Evolutionary conservation across 2,329 filamentous ascomycete species (phyloP), one percentile per base, ranked within the genome.

Genomic region (Aspergillus transmontanensis): DNA sequence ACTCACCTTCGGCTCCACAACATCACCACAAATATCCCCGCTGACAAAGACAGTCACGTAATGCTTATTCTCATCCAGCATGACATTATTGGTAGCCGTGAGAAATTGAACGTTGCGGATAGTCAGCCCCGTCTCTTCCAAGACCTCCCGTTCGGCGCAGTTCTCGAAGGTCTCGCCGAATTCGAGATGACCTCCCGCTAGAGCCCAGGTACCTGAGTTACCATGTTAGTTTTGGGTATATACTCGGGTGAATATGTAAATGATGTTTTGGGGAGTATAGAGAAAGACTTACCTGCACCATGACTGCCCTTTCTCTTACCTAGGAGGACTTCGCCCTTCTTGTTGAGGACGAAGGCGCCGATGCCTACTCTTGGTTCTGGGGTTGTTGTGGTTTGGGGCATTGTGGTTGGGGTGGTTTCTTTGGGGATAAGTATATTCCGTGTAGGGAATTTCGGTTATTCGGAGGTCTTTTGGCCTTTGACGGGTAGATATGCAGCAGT

Each of bases 121-220:
- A 0, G 76, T 70, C 0, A 92, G 80, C 0, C 85, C 89, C 0
- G 90, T 92, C 71, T 94, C 91, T 72, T 94, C 91, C 0, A 86
- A 73, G 0, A 85, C 81, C 75, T 94, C 91, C 4, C 91, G 84
- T 57, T 79, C 83, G 0, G 90, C 90, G 63, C 90, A 92, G 0
- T 76, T 73, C 21, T 86, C 80, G 36, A 87, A 82, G 1, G 81
- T 81, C 73, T 94, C 91, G 64, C 86, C 85, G 61, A 85, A 84
- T 63, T 94, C 91, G 19, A 93, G 83, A 70, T 94, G 90, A 0
- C 91, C 91, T 21, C 91, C 91, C 0, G 91, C 90, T 16, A 92
- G 84, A 58, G 88, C 88, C 77, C 84, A 87, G 0, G 85, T 87
- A 1, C 86, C 87, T 85, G 28, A 12, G 7, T 11, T 21, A 16